Base-by-base conservation (phyloP, 345 rosid species). In the Populus pruinosa region DNA sequence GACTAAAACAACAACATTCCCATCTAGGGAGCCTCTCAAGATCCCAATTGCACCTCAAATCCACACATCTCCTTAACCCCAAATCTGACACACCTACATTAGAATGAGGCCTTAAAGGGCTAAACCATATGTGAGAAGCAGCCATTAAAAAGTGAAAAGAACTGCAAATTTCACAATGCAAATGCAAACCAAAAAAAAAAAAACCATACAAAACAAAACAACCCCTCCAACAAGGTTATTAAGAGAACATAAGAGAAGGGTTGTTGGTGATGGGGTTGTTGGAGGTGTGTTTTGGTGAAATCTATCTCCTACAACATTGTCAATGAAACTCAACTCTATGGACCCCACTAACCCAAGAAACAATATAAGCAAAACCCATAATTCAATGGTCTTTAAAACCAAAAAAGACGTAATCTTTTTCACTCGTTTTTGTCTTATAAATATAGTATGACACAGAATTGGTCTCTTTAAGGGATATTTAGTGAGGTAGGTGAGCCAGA, bases 1-100 rank as follows among this genome's bases (percentile, higher is more conserved):
- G 85, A 80, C 80, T 82, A 38, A 81, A 78, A 59, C 77, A 75
- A 65, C 80, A 81, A 41, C 91, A 89, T 79, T 91, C 87, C 91
- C 88, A 81, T 78, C 76, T 83, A 76, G 31, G 64, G 25, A 66
- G 43, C 77, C 75, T 79, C 72, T 68, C 77, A 59, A 38, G 53
- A 76, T 69, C 80, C 72, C 53, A 71, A 56, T 66, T 38, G 44
- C 68, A 23, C 78, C 80, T 85, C 76, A 82, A 80, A 76, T 81
- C 73, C 77, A 87, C 85, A 76, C 85, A 79, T 61, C 83, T 78
- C 76, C 72, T 78, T 21, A 77, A 41, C 61, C 77, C 85, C 78
- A 74, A 85, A 89, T 80, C 82, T 4, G 77, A 69, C 43, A 35
- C 43, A 79, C 85, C 87, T 68, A 80, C 68, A 69, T 82, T 76